Evolutionary conservation across 208 protist genomes (phyloP).

Genomic region (Strigomonas culicis): DNA sequence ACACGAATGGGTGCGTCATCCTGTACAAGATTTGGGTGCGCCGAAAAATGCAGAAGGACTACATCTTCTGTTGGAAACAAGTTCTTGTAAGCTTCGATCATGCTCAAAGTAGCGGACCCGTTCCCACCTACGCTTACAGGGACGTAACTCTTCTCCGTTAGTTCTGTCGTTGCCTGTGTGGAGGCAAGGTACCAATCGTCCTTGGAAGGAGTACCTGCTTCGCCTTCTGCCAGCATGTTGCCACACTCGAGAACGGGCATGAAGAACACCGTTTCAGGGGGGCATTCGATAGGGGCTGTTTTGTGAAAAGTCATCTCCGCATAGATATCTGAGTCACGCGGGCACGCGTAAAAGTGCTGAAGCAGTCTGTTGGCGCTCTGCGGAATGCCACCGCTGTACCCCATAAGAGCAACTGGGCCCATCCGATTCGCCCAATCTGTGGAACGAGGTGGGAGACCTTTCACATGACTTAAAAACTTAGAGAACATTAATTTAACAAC

Average conservation of each 20-base stretch:
- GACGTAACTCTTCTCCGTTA: conserved; percentile 81
- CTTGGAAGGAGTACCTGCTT: conserved; percentile 5
- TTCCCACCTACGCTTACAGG: conserved; percentile 71
- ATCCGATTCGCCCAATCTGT: conserved; percentile 65
- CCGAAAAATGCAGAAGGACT: conserved; percentile 76
- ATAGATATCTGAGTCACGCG: conserved; percentile 73
- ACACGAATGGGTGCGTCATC: conserved; percentile 47
- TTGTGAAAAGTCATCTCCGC: conserved; percentile 76
- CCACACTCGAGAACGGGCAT: conserved; percentile 72
- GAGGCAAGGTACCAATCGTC: conserved; percentile 71
- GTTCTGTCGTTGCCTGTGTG: conserved; percentile 50
- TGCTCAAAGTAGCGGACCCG: conserved; percentile 58
- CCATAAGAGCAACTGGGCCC: conserved; percentile 71
- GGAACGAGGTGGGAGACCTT: conserved; percentile 43
- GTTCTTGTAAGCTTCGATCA: conserved; percentile 81
- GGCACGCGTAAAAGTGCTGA: conserved; percentile 43
- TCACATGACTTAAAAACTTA: conserved; percentile 60
- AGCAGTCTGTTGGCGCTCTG: conserved; percentile 37
- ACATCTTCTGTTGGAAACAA: conserved; percentile 71
- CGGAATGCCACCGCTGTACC: conserved; percentile 34
- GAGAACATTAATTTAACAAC: conserved; percentile 46
- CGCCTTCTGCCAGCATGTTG: conserved; percentile 27
- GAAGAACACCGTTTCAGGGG: conserved; percentile 72
- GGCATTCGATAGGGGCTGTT: conserved; percentile 63
- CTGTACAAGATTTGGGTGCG: conserved; percentile 31